Conservation (phyloP, 140 eudicot genomes). For the Erigeron philadelphicus region DNA sequence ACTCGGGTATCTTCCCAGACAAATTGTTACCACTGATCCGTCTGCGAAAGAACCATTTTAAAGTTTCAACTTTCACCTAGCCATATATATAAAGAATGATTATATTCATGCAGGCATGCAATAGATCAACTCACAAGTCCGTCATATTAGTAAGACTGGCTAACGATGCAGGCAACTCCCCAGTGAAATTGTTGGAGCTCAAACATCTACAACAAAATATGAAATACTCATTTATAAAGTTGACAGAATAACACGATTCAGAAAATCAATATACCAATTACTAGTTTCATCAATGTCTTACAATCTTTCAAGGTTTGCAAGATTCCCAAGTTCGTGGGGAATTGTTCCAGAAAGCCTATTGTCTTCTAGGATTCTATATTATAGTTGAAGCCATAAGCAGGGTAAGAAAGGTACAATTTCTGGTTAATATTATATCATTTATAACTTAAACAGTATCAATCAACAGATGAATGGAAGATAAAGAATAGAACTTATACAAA, state of each 20-base stretch:
- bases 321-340: conserved; percentile 65
- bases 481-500: conserved; percentile 27
- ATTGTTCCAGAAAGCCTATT: conserved; percentile 55
- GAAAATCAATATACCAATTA: neutral
- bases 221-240: conserved; percentile 16
- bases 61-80: too few relatives aligned
- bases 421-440: neutral
- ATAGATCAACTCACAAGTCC: conserved; percentile 49
- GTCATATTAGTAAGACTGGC: conserved; percentile 42
- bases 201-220: conserved; percentile 30
- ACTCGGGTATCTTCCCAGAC: conserved; percentile 57
- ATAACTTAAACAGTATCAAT: neutral
- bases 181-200: conserved; percentile 54
- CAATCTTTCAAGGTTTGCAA: conserved; percentile 47
- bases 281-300: conserved; percentile 25
- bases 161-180: conserved; percentile 50
- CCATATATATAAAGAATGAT: neutral
- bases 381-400: conserved; percentile 4
- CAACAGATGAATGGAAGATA: neutral
- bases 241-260: neutral
- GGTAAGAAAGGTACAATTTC: neutral
- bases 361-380: conserved; percentile 30
- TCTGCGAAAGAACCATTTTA: conserved; percentile 25
- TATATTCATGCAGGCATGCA: neutral
- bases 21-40: conserved; percentile 53